A percentile compares a stretch with the other conserved stretches of the same genome.
These are phyloP conservation scores for Alloteropsis semialata DNA, from an alignment of 176 grass and related monocot species.

Conservation along the genomic window DNA sequence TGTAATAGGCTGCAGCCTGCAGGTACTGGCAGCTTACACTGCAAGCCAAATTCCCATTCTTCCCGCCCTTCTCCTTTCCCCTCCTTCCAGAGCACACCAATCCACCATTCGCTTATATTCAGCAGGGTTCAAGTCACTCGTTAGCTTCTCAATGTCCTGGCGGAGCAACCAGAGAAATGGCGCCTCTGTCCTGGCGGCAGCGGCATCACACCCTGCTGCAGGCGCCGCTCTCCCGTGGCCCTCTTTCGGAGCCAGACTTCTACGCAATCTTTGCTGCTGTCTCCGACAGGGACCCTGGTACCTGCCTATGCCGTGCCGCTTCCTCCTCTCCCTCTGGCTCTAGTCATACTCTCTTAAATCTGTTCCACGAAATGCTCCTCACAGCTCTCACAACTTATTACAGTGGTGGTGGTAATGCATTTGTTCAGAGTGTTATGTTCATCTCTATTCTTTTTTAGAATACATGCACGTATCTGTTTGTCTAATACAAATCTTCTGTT, in stretches of 20 bases:
- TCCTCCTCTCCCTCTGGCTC: background rate
- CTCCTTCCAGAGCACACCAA: no score
- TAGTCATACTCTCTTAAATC: background rate
- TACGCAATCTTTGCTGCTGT: constrained; percentile 45
- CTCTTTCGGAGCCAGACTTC: constrained; percentile 51
- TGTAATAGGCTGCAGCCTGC: no score
- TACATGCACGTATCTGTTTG: background rate
- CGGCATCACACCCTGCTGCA: constrained; percentile 67
- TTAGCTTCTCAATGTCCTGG: no score
- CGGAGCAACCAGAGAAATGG: constrained; percentile 13
- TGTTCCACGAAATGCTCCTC: background rate
- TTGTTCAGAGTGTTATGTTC: background rate
- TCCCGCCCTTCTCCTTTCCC: no score
- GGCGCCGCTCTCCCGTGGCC: constrained; percentile 63
- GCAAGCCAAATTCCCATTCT: no score
- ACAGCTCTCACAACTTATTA: background rate
- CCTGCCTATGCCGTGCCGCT: background rate
- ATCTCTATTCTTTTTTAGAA: background rate
- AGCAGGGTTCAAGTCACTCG: no score
- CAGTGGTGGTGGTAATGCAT: background rate
- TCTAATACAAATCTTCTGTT: background rate
- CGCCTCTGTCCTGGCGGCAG: constrained; percentile 39
- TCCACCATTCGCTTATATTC: no score
- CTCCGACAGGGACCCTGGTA: constrained; percentile 43
- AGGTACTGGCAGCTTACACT: no score